A percentile compares a stretch with the other conserved stretches of the same genome.
Evolutionary conservation across 805 yeast genomes (phyloP).

Genomic region (Lipomyces sp.): DNA sequence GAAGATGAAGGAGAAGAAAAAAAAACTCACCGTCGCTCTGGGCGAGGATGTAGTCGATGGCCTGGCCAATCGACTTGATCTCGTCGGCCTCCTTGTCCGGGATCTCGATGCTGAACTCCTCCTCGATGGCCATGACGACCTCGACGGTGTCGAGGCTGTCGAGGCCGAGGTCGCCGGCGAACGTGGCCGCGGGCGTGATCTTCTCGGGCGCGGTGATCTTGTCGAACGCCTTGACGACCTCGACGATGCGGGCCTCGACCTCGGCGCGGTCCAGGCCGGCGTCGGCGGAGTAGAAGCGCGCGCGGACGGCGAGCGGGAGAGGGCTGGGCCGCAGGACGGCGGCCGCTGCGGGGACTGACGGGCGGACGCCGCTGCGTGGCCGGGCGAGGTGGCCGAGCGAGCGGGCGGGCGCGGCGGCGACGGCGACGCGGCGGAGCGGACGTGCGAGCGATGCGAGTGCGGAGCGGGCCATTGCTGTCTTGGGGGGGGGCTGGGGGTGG

Average conservation of each 20-base stretch:
- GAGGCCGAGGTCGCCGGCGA: slow-evolving; percentile 65
- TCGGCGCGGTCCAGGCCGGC: slow-evolving; percentile 71
- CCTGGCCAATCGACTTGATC: slow-evolving; percentile 89
- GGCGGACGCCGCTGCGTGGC: slow-evolving; percentile 1
- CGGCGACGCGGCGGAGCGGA: slow-evolving; percentile 3
- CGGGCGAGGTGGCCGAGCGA: slow-evolving; percentile 1
- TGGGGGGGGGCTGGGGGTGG: slow-evolving; percentile 4
- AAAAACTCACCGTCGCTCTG: slow-evolving; percentile 43
- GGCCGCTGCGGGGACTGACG: no score
- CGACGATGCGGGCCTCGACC: slow-evolving; percentile 75
- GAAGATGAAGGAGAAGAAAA: background rate
- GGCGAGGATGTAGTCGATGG: slow-evolving; percentile 77
- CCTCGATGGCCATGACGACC: slow-evolving; percentile 93
- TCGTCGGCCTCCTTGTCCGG: slow-evolving; percentile 92
- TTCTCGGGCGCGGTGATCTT: slow-evolving; percentile 42
- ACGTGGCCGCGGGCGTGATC: slow-evolving; percentile 42
- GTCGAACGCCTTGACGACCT: slow-evolving; percentile 66
- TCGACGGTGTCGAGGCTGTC: slow-evolving; percentile 95
- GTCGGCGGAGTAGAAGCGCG: slow-evolving; percentile 55
- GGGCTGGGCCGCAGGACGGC: no score
- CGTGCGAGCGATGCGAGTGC: slow-evolving; percentile 5
- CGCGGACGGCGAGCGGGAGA: background rate
- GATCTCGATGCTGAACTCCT: slow-evolving; percentile 70
- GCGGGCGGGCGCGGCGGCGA: slow-evolving; percentile 4
- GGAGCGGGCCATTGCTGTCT: background rate